Base-by-base conservation (phyloP, 2,329 filamentous ascomycete species). In the Orbilia blumenaviensis region DNA sequence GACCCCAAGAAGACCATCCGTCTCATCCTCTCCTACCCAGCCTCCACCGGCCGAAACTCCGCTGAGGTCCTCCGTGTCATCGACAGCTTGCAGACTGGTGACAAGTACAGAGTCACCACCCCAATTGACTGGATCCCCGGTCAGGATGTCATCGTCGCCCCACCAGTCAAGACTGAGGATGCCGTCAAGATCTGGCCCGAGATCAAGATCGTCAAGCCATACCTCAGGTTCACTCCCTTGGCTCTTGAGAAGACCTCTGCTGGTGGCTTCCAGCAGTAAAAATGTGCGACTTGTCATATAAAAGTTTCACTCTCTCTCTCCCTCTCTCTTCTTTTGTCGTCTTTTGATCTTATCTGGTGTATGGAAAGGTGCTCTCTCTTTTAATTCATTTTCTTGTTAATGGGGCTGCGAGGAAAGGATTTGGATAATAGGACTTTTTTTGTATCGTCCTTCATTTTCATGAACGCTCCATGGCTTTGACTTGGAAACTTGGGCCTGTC, bases 1-100 rank as follows among this genome's bases (percentile, higher is more conserved):
- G 88, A 89, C 84, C 88, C 88, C 69, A 87, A 87, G 84, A 89
- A 89, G 85, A 88, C 85, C 77, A 89, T 89, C 81, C 87, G 88
- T 79, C 84, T 87, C 67, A 89, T 89, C 80, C 84, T 89, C 75
- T 86, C 86, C 77, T 89, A 89, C 84, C 88, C 88, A 25, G 88
- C 88, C 58, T 88, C 86, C 66, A 89, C 87, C 41, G 88, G 88
- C 36, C 82, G 87, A 50, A 89, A 89, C 80, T 85, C 86, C 5
- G 83, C 84, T 4, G 87, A 89, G 81, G 87, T 89, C 50, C 81
- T 89, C 73, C 83, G 87, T 50, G 87, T 89, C 44, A 85, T 89
- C 78, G 87, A 89, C 80, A 86, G 85, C 32, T 81, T 89, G 75
- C 87, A 88, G 83, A 86, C 84, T 12, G 87, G 87, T 68, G 88